A percentile compares a stretch with the other conserved stretches of the same genome.
Conservation (phyloP, 1,284 basidiomycete species). For the Trametes hirsuta region DNA sequence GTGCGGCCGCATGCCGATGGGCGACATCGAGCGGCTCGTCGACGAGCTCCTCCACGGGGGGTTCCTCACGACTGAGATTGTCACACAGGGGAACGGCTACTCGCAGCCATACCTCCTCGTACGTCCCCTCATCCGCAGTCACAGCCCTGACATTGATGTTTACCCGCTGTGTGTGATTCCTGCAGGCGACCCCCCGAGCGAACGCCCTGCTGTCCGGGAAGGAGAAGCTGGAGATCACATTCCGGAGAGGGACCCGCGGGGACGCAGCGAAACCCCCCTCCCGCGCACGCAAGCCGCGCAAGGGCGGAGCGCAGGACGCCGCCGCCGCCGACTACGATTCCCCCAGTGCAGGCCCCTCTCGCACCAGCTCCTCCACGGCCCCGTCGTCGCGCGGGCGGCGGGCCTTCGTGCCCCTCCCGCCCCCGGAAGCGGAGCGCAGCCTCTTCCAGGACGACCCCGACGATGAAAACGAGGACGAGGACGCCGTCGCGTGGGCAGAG, state of each 20-base stretch:
- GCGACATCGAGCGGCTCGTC: slow-evolving; percentile 66
- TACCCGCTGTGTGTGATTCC: neutral
- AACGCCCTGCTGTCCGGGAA: neutral
- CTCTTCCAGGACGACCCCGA: slow-evolving; percentile 21
- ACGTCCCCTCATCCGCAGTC: neutral
- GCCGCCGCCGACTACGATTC: neutral
- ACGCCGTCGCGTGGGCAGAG: slow-evolving; percentile 7
- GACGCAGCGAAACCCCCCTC: neutral
- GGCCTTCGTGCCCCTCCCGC: neutral
- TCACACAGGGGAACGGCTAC: slow-evolving; percentile 34
- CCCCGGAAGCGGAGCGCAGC: slow-evolving; percentile 5
- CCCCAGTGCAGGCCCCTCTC: slow-evolving; percentile 9
- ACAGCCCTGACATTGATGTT: neutral
- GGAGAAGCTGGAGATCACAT: slow-evolving; percentile 11
- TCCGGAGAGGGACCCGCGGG: slow-evolving; percentile 4
- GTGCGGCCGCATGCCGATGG: slow-evolving; percentile 51
- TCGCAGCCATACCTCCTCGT: slow-evolving; percentile 39
- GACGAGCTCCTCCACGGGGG: slow-evolving; percentile 48
- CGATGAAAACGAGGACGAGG: slow-evolving; percentile 12
- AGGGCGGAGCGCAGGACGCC: neutral
- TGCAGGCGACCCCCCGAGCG: slow-evolving; percentile 6
- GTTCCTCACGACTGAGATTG: slow-evolving; percentile 41
- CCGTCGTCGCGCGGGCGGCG: slow-evolving; percentile 2
- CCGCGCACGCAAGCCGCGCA: slow-evolving; percentile 7
- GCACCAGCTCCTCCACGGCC: neutral